Evolutionary conservation across 345 rosid species (phyloP).

Genomic region (Brassica cretica): DNA sequence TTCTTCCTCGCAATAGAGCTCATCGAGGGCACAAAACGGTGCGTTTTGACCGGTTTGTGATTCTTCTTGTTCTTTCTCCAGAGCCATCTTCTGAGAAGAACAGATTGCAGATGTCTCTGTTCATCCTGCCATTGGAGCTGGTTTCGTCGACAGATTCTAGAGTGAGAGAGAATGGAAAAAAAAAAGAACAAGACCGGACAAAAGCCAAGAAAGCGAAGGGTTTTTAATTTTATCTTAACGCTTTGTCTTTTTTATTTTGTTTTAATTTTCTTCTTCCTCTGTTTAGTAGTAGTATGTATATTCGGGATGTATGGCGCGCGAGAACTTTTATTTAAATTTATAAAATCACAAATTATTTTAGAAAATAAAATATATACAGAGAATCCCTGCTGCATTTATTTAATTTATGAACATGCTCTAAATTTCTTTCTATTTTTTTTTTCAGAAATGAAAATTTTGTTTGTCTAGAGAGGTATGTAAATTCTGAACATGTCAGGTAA

Average conservation of each 20-base stretch:
- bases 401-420: neutral
- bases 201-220: slow-evolving; percentile 44
- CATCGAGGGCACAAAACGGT: slow-evolving; percentile 50
- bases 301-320: slow-evolving; percentile 16
- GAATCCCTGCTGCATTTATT: neutral
- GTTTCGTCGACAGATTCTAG: slow-evolving; percentile 15
- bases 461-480: neutral
- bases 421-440: too few relatives aligned
- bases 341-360: neutral
- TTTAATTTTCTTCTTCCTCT: neutral
- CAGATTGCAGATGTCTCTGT: slow-evolving; percentile 42
- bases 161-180: slow-evolving; percentile 13
- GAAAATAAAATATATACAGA: neutral
- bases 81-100: slow-evolving; percentile 63
- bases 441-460: too few relatives aligned
- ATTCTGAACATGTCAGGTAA: neutral
- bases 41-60: slow-evolving; percentile 34
- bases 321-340: neutral
- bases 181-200: slow-evolving; percentile 29
- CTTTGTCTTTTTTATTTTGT: slow-evolving; percentile 37
- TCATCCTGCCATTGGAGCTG: slow-evolving; percentile 54
- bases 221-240: slow-evolving; percentile 54
- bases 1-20: slow-evolving; percentile 71
- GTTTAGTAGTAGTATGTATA: neutral
- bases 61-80: slow-evolving; percentile 48